Base-by-base conservation (phyloP, 768 basidiomycete species). In the Austroboletus eburneus region DNA sequence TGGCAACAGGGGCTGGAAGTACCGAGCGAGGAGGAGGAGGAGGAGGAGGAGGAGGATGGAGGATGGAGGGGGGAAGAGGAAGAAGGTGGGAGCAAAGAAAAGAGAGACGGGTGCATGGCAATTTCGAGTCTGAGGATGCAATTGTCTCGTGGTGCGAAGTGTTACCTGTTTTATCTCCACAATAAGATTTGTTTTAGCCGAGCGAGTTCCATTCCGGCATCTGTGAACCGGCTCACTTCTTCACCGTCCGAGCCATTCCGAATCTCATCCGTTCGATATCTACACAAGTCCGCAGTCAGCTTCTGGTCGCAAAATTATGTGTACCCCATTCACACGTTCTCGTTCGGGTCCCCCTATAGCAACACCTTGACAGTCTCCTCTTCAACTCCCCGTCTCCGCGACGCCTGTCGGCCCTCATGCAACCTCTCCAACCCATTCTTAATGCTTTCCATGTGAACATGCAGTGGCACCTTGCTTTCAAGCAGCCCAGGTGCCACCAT, bases 361-460 rank as follows among this genome's bases (percentile, higher is more conserved):
- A 71, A 39, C 38, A 35, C 53, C 47, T 49, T 55, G 38, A 64
- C 49, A 9, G 59, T 51, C 17, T 67, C 59, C 4, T 68, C 75
- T 52, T 80, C 77, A 42, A 73, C 52, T 52, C 64, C 67, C 56
- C 67, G 74, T 12, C 80, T 79, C 39, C 73, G 72, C 27, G 73
- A 65, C 48, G 79, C 68, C 20, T 69, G 58, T 48, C 85, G 72
- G 5, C 79, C 74, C 57, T 81, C 79, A 57, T 73, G 77, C 20
- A 66, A 27, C 43, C 74, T 74, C 51, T 83, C 76, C 55, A 88
- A 54, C 7, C 87, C 86, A 30, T 57, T 70, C 58, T 68, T 69
- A 54, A 91, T 87, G 49, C 81, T 87, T 67, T 77, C 77, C 65
- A 90, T 80, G 55, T 90, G 87, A 18, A 89, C 86, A 48, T 84